Conservation (phyloP, 345 rosid species). For the Streptanthus diversifolius region DNA sequence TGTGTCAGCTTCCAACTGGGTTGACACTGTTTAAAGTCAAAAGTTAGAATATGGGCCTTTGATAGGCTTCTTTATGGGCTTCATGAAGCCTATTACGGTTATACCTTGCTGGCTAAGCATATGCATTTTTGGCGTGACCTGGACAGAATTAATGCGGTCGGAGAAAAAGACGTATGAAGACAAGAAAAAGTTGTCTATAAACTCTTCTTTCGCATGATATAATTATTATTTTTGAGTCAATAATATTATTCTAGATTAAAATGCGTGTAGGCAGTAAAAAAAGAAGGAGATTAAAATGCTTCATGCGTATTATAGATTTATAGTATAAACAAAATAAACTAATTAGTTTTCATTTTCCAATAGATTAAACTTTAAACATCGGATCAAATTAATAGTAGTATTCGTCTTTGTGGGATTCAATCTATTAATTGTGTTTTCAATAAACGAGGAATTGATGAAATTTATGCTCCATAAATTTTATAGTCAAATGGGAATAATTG, state of each 20-base stretch:
- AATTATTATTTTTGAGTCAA: not conserved
- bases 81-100: not conserved
- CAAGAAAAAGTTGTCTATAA: slow-evolving; percentile 17
- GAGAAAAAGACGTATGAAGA: slow-evolving; percentile 22
- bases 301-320: not conserved
- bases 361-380: not conserved
- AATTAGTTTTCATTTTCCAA: not conserved
- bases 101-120: slow-evolving; percentile 35
- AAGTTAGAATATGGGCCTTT: slow-evolving; percentile 8
- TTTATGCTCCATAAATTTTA: not conserved
- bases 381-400: slow-evolving; percentile 7
- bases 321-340: not conserved
- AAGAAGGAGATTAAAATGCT: not conserved
- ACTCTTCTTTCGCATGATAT: slow-evolving; percentile 2
- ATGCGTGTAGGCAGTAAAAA: not conserved
- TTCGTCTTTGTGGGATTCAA: not conserved
- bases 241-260: not conserved
- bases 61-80: not conserved
- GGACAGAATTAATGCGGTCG: slow-evolving; percentile 33
- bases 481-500: slow-evolving; percentile 19
- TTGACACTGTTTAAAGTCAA: slow-evolving; percentile 26
- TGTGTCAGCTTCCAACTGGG: slow-evolving; percentile 15
- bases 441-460: slow-evolving; percentile 11
- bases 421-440: slow-evolving; percentile 3
- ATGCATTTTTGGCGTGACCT: slow-evolving; percentile 36